Evolutionary conservation across 2,329 filamentous ascomycete species (phyloP).

Genomic region (Claviceps digitariae): DNA sequence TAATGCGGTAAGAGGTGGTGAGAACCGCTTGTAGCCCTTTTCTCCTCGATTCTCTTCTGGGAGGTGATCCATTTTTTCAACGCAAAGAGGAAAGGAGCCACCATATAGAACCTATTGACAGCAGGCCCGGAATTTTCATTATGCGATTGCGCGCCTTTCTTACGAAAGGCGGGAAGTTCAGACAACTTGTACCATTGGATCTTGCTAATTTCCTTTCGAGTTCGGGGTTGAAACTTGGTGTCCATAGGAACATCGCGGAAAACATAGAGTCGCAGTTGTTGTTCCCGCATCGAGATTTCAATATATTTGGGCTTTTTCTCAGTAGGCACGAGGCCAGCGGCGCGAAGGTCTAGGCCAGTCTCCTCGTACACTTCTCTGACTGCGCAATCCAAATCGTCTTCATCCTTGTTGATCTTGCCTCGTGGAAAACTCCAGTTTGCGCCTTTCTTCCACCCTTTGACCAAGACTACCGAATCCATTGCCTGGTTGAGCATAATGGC

Average conservation of each 20-base stretch:
- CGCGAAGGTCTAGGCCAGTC: constrained; percentile 73
- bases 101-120: constrained; percentile 93
- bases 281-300: constrained; percentile 78
- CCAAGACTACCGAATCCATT: constrained; percentile 90
- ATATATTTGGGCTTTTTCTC: constrained; percentile 68
- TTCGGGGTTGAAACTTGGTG: constrained; percentile 76
- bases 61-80: constrained; percentile 84
- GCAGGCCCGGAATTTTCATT: constrained; percentile 44
- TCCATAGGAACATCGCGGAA: constrained; percentile 82
- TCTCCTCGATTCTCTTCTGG: constrained; percentile 60
- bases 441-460: constrained; percentile 96
- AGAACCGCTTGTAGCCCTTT: constrained; percentile 26
- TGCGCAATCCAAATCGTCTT: constrained; percentile 86
- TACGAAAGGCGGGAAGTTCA: constrained; percentile 71
- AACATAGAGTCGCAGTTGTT: constrained; percentile 85
- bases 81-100: constrained; percentile 76
- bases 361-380: constrained; percentile 92
- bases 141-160: constrained; percentile 47
- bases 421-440: constrained; percentile 94
- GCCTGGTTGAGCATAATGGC: constrained; percentile 82
- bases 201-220: constrained; percentile 93
- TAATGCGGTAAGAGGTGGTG: constrained; percentile 29
- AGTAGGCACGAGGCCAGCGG: constrained; percentile 61
- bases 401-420: constrained; percentile 97
- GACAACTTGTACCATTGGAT: constrained; percentile 90